These are phyloP conservation scores for Calendula officinalis DNA, from an alignment of 129 eudicot genomes.

Conservation along the genomic window DNA sequence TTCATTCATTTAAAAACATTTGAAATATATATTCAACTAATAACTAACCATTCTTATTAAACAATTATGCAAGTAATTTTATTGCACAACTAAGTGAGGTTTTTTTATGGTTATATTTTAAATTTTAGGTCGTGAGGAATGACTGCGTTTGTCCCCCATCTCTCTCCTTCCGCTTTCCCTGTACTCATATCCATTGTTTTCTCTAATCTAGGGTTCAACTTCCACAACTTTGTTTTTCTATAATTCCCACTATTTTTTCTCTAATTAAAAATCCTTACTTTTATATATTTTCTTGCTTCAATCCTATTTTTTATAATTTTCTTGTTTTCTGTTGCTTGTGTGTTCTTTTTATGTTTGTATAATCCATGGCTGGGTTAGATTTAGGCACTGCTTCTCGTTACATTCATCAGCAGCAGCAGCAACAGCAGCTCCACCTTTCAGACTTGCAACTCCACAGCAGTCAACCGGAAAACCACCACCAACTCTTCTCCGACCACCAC, in stretches of 20 bases:
- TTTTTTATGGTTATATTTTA: slow-evolving; percentile 38
- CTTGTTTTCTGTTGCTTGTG: slow-evolving; percentile 41
- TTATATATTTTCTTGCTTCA: slow-evolving; percentile 25
- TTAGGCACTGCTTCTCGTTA: slow-evolving; percentile 33
- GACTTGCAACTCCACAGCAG: slow-evolving; percentile 28
- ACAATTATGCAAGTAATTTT: too few relatives aligned
- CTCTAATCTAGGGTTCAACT: slow-evolving; percentile 39
- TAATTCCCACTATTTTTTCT: slow-evolving; percentile 12
- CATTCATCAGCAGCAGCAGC: slow-evolving; percentile 7
- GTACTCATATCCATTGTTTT: slow-evolving; percentile 36
- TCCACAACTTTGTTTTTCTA: slow-evolving; percentile 41
- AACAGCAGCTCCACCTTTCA: slow-evolving; percentile 6
- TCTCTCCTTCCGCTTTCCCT: slow-evolving; percentile 32
- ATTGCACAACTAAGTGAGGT: too few relatives aligned
- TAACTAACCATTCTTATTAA: too few relatives aligned
- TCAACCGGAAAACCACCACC: slow-evolving; percentile 21
- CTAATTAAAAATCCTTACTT: not conserved
- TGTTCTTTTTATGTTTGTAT: slow-evolving; percentile 28
- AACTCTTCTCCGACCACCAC: slow-evolving; percentile 21
- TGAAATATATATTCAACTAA: too few relatives aligned
- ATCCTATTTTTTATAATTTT: slow-evolving; percentile 28
- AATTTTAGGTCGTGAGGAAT: slow-evolving; percentile 45
- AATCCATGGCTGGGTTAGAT: slow-evolving; percentile 37
- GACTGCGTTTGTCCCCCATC: slow-evolving; percentile 46
- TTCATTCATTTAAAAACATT: too few relatives aligned